Conservation (phyloP, 2,329 filamentous ascomycete species). For the Neodidymelliopsis sp. region DNA sequence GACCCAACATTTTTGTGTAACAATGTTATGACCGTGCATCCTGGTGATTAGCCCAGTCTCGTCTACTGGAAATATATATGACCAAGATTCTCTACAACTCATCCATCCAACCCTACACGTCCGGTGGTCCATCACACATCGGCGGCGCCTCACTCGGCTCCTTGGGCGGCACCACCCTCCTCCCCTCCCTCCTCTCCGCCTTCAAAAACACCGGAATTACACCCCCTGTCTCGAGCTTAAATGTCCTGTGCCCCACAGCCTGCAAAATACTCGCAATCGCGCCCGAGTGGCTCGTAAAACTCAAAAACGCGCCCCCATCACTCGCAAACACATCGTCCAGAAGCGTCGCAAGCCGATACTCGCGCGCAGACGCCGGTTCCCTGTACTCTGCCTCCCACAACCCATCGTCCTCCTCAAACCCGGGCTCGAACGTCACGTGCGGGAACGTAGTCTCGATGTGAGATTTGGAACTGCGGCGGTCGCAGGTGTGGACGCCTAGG, state of each 20-base stretch:
- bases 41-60: not conserved
- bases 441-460: constrained; percentile 61
- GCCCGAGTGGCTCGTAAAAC: constrained; percentile 66
- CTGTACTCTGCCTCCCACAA: constrained; percentile 57
- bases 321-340: constrained; percentile 62
- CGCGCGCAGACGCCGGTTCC: constrained; percentile 36
- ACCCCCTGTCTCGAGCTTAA: constrained; percentile 69
- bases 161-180: constrained; percentile 32
- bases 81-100: not conserved
- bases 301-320: constrained; percentile 57
- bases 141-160: constrained; percentile 46
- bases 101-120: not conserved
- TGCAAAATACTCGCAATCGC: constrained; percentile 63
- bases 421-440: constrained; percentile 62
- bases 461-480: constrained; percentile 63
- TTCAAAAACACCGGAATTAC: constrained; percentile 72
- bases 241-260: constrained; percentile 66
- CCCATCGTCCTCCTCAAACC: constrained; percentile 65
- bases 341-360: constrained; percentile 43
- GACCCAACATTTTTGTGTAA: not conserved
- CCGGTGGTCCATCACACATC: constrained; percentile 34
- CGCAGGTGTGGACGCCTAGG: constrained; percentile 73
- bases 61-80: no score
- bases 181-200: constrained; percentile 57
- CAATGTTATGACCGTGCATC: not conserved